phyloP scores from a whole-genome alignment of 306 rosid species.

The Sicyos edulis region DNA sequence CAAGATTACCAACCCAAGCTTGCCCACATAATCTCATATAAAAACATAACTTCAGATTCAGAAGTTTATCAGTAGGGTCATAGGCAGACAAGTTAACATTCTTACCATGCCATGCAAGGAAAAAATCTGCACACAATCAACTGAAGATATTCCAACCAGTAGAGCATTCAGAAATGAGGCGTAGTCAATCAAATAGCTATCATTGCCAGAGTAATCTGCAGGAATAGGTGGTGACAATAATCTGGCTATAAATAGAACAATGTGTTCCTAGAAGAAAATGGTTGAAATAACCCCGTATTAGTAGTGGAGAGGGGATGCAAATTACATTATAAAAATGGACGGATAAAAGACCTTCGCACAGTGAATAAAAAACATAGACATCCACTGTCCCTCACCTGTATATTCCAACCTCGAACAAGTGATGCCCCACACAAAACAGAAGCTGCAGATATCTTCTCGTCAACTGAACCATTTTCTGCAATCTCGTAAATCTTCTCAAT shows the following conservation, averaged over 20 bases:
- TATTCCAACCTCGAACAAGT: slow-evolving; percentile 85
- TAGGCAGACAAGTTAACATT: background rate
- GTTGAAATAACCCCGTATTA: slow-evolving; percentile 18
- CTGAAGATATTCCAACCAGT: slow-evolving; percentile 64
- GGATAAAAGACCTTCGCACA: background rate
- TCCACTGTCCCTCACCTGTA: slow-evolving; percentile 51
- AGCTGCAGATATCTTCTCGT: slow-evolving; percentile 84
- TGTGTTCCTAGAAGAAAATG: slow-evolving; percentile 63
- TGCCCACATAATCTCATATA: slow-evolving; percentile 5
- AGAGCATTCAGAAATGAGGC: slow-evolving; percentile 73
- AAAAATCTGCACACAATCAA: slow-evolving; percentile 75
- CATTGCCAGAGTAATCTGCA: slow-evolving; percentile 51
- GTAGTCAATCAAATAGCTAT: slow-evolving; percentile 65
- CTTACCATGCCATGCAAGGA: slow-evolving; percentile 89
- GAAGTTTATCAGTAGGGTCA: background rate
- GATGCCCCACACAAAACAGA: slow-evolving; percentile 88
- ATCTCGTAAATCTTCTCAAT: slow-evolving; percentile 77
- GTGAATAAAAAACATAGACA: background rate
- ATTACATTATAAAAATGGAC: background rate
- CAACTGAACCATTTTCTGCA: slow-evolving; percentile 74
- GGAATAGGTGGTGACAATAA: slow-evolving; percentile 62
- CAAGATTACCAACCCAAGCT: background rate
- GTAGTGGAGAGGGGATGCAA: slow-evolving; percentile 21
- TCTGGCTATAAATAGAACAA: slow-evolving; percentile 45
- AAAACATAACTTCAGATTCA: background rate